These are phyloP conservation scores for Asclepias syriaca DNA, from an alignment of 257 asterid species.

Conservation along the genomic window DNA sequence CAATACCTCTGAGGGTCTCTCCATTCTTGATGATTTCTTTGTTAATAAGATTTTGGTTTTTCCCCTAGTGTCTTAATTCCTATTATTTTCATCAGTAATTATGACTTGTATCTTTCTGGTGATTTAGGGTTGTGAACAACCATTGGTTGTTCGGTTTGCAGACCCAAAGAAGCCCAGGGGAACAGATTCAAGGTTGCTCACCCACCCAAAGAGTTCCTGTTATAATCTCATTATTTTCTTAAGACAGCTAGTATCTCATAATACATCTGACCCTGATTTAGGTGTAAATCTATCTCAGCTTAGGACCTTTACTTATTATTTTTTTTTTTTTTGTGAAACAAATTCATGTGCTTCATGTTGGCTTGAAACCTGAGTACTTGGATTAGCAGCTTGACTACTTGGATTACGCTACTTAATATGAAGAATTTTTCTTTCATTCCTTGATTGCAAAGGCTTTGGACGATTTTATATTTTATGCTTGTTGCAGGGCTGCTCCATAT, in stretches of 20 bases:
- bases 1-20: not conserved
- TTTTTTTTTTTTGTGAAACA: not conserved
- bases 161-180: constrained; percentile 80
- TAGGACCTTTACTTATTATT: not conserved
- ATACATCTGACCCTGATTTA: not conserved
- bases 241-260: not conserved
- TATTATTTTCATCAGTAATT: constrained; percentile 5
- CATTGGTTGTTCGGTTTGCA: constrained; percentile 88
- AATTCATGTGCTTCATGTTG: not conserved
- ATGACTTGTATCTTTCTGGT: constrained; percentile 18
- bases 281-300: not conserved
- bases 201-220: constrained; percentile 7
- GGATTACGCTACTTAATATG: not conserved
- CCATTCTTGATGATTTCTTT: constrained; percentile 1
- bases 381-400: not conserved
- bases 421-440: not conserved
- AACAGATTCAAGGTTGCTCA: constrained; percentile 58
- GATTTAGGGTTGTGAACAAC: constrained; percentile 83
- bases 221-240: not conserved
- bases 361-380: not conserved
- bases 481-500: constrained; percentile 23
- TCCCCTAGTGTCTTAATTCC: not conserved
- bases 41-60: constrained; percentile 3
- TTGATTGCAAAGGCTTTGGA: not conserved
- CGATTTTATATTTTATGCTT: not conserved